A percentile compares a stretch with the other conserved stretches of the same genome.
phyloP scores from a whole-genome alignment of 2,329 filamentous ascomycete species.

The Dothideomycetes sp. region DNA sequence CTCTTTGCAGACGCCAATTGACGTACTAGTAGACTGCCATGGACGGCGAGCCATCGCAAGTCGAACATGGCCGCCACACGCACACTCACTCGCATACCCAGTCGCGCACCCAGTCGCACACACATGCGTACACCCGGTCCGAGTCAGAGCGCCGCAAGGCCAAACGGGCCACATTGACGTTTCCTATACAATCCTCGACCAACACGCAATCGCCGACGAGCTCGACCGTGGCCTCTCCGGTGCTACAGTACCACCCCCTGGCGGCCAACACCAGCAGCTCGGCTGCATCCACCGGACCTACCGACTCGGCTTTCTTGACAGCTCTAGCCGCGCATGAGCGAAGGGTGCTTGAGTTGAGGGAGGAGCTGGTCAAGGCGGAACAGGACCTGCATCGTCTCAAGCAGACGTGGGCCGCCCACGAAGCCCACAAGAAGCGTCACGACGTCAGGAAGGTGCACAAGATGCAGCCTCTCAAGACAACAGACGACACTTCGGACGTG shows the following conservation, averaged over 20 bases:
- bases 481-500: constrained; percentile 12
- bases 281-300: constrained; percentile 30
- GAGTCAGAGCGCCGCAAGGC: constrained; percentile 11
- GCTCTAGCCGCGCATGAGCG: constrained; percentile 88
- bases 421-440: constrained; percentile 65
- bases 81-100: too few relatives aligned
- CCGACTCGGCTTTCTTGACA: constrained; percentile 58
- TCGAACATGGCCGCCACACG: too few relatives aligned
- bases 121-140: constrained; percentile 5
- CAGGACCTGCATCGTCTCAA: constrained; percentile 67
- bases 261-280: constrained; percentile 35
- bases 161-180: constrained; percentile 41
- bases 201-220: constrained; percentile 23
- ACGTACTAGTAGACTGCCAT: too few relatives aligned
- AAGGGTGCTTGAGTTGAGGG: constrained; percentile 77
- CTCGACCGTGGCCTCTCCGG: constrained; percentile 26
- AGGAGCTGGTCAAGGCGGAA: constrained; percentile 81
- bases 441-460: constrained; percentile 54
- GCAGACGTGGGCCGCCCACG: constrained; percentile 70
- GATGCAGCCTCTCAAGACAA: constrained; percentile 44
- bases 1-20: too few relatives aligned
- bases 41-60: too few relatives aligned
- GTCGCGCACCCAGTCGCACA: too few relatives aligned
- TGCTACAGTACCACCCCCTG: constrained; percentile 20
- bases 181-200: constrained; percentile 36